phyloP scores from a whole-genome alignment of 2,329 filamentous ascomycete species.

The Ophiosphaerella narmari region DNA sequence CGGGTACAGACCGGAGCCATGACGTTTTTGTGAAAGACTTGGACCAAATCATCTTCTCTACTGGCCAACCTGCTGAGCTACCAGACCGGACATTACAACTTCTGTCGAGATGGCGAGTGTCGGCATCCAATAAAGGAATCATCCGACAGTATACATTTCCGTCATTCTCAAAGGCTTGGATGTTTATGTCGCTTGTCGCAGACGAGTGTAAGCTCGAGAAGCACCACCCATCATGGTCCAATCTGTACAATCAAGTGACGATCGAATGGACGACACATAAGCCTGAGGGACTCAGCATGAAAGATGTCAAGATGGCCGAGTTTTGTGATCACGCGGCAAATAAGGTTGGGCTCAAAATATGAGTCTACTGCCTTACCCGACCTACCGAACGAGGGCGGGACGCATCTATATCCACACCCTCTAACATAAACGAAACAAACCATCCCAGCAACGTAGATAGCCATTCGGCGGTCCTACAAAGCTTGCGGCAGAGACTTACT shows the following conservation, averaged over 20 bases:
- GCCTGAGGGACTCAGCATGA: constrained; percentile 40
- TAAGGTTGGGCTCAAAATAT: constrained; percentile 31
- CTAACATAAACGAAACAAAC: too few relatives aligned
- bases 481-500: too few relatives aligned
- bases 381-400: not conserved
- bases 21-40: not conserved
- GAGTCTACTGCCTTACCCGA: not conserved
- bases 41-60: constrained; percentile 31
- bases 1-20: not conserved
- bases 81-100: constrained; percentile 29
- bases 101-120: constrained; percentile 30
- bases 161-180: constrained; percentile 38
- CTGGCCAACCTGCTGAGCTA: constrained; percentile 33
- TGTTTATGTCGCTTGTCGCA: constrained; percentile 40
- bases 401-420: not conserved
- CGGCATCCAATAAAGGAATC: constrained; percentile 29
- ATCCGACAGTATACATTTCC: constrained; percentile 34
- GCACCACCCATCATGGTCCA: constrained; percentile 43
- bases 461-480: too few relatives aligned
- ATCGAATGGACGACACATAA: constrained; percentile 45
- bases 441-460: too few relatives aligned
- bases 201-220: constrained; percentile 39
- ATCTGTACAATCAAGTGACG: constrained; percentile 39
- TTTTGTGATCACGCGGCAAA: constrained; percentile 38
- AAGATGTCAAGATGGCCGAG: constrained; percentile 45